Evolutionary conservation across 331 rosid species (phyloP).

Genomic region (Ulmus americana): DNA sequence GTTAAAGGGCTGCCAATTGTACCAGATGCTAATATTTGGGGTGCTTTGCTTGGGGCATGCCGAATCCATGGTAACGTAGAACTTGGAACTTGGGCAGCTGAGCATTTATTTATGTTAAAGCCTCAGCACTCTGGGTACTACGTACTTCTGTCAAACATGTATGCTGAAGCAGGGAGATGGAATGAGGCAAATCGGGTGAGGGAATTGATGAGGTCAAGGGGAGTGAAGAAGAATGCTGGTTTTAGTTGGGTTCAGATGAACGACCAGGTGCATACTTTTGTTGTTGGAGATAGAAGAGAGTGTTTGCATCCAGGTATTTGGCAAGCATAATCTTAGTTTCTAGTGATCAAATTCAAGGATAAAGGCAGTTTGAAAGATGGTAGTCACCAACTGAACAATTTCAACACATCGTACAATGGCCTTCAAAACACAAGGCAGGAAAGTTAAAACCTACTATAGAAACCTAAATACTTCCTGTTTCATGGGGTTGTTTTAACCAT

Average conservation of each 20-base stretch:
- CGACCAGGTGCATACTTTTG: constrained; percentile 51
- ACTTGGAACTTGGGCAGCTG: constrained; percentile 69
- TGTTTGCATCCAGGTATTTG: constrained; percentile 36
- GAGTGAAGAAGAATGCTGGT: constrained; percentile 66
- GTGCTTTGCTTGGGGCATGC: constrained; percentile 84
- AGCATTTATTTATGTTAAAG: constrained; percentile 55
- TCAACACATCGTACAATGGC: no score
- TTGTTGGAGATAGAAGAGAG: constrained; percentile 53
- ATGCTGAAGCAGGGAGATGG: constrained; percentile 88
- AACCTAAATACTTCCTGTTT: no score
- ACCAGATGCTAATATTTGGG: constrained; percentile 77
- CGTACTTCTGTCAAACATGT: constrained; percentile 75
- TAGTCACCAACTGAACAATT: no score
- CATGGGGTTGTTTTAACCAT: no score
- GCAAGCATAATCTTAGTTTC: constrained; percentile 21
- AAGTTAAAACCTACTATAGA: no score
- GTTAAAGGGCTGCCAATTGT: constrained; percentile 41
- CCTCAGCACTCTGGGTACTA: constrained; percentile 80
- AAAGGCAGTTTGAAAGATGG: no score
- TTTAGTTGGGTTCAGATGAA: constrained; percentile 72
- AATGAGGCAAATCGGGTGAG: constrained; percentile 65
- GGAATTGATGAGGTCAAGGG: constrained; percentile 67
- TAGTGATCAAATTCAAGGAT: no score
- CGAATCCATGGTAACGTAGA: constrained; percentile 62
- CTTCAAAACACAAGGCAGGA: no score